Evolutionary conservation across 306 rosid genomes (phyloP), one percentile per base, ranked within the genome.

Genomic region (Vicia faba): DNA sequence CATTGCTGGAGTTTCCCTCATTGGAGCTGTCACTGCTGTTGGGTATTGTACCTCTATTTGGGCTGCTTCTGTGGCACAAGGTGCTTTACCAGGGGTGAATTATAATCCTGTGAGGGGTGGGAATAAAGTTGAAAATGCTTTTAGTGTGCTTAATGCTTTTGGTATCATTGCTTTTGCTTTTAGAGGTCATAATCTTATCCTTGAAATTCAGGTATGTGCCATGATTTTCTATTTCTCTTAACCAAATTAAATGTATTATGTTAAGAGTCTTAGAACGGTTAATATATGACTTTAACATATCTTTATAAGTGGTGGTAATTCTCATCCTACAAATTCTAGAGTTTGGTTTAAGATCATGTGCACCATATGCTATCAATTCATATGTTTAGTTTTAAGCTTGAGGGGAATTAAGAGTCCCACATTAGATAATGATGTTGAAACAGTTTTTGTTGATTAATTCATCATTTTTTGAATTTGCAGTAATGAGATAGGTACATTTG

Each of bases 81-180:
- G 87, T 74, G 2, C 75, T 58, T 75, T 79, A 0, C 75, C 66
- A 0, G 75, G 75, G 0, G 82, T 83, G 3, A 60, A 35, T 14
- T 83, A 83, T 39, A 25, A 54, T 8, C 82, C 87, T 33, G 0
- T 76, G 0, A 75, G 25, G 39, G 0, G 7, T 7, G 58, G 13
- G 1, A 68, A 2, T 38, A 55, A 4, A 13, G 36, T 28, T 54
- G 31, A 69, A 23, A 61, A 7, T 28, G 41, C 40, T 66, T 79
- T 73, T 33, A 62, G 20, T 25, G 78, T 83, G 20, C 75, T 83
- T 16, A 83, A 83, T 65, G 82, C 84, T 7, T 66, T 83, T 11
- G 87, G 87, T 12, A 79, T 83, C 62, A 63, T 79, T 72, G 84
- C 84, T 66, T 83, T 79, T 73, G 87, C 82, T 39, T 83, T 83